These are phyloP conservation scores for Powellomyces hirtus DNA, from an alignment of 192 early-diverging fungal genomes.

Conservation along the genomic window DNA sequence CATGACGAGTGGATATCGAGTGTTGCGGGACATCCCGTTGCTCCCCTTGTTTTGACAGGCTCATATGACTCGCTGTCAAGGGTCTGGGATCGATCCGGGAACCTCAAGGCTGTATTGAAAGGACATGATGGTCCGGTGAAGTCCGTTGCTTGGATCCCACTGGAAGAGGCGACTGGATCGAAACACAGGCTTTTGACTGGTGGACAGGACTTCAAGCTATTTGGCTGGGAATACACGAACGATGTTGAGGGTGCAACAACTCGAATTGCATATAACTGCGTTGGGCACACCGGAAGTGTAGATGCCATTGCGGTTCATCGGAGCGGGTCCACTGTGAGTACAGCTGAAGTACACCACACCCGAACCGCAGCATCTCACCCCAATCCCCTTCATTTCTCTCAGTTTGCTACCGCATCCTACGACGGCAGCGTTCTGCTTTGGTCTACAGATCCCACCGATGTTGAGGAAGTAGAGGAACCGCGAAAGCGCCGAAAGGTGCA, in stretches of 20 bases:
- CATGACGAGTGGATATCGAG: conserved; percentile 94
- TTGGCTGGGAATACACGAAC: conserved; percentile 21
- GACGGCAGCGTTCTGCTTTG: conserved; percentile 82
- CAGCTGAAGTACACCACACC: too few species aligned
- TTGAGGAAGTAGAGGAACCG: conserved; percentile 16
- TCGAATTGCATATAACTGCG: conserved; percentile 24
- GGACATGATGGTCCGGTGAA: conserved; percentile 77
- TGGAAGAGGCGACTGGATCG: background rate
- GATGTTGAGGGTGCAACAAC: background rate
- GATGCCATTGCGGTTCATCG: conserved; percentile 70
- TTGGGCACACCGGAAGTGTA: conserved; percentile 78
- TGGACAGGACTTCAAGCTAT: conserved; percentile 10
- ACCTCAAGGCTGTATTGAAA: conserved; percentile 38
- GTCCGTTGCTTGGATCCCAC: conserved; percentile 62
- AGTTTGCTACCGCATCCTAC: conserved; percentile 71
- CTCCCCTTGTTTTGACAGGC: conserved; percentile 59
- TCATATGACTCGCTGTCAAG: conserved; percentile 83
- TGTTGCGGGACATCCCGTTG: background rate
- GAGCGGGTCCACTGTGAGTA: background rate
- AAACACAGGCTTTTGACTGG: conserved; percentile 12
- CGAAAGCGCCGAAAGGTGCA: conserved; percentile 15
- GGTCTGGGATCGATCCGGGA: conserved; percentile 72
- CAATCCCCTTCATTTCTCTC: background rate
- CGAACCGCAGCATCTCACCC: too few species aligned
- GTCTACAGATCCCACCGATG: conserved; percentile 44